These are phyloP conservation scores for Esteya vermicola DNA, from an alignment of 2,329 filamentous ascomycete species.

Conservation along the genomic window DNA sequence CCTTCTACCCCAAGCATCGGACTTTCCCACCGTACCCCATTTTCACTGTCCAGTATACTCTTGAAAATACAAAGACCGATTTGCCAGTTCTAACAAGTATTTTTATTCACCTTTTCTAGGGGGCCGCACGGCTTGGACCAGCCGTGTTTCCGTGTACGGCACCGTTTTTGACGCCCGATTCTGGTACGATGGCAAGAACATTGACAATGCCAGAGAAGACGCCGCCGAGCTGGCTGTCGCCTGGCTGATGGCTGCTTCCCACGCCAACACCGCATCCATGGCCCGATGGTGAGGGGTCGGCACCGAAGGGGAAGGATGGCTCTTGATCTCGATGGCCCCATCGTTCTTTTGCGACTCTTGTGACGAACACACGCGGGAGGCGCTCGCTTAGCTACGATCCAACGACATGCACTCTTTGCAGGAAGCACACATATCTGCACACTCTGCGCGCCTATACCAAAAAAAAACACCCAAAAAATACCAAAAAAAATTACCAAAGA, in stretches of 20 bases:
- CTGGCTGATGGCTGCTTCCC: slow-evolving; percentile 30
- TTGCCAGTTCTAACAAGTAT: neutral
- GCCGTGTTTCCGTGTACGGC: slow-evolving; percentile 58
- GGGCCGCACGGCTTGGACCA: slow-evolving; percentile 83
- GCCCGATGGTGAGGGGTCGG: slow-evolving; percentile 13
- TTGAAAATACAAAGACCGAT: too few relatives aligned
- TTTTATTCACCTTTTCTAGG: slow-evolving; percentile 42
- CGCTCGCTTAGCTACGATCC: too few relatives aligned
- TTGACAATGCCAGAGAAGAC: slow-evolving; percentile 81
- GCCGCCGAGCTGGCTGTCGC: slow-evolving; percentile 70
- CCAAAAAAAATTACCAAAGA: neutral
- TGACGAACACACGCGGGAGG: too few relatives aligned
- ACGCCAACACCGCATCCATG: slow-evolving; percentile 25
- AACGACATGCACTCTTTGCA: too few relatives aligned
- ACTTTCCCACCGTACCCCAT: too few relatives aligned
- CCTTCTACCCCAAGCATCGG: too few relatives aligned
- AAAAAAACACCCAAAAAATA: neutral
- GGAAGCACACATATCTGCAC: too few relatives aligned
- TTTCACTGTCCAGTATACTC: too few relatives aligned
- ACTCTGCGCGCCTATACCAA: neutral
- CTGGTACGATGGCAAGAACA: slow-evolving; percentile 83
- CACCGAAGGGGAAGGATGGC: too few relatives aligned
- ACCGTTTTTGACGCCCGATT: slow-evolving; percentile 56
- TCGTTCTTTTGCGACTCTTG: too few relatives aligned
- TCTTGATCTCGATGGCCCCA: too few relatives aligned